Conservation (phyloP, 192 early-diverging fungal species). For the Jimgerdemannia lactiflua region DNA sequence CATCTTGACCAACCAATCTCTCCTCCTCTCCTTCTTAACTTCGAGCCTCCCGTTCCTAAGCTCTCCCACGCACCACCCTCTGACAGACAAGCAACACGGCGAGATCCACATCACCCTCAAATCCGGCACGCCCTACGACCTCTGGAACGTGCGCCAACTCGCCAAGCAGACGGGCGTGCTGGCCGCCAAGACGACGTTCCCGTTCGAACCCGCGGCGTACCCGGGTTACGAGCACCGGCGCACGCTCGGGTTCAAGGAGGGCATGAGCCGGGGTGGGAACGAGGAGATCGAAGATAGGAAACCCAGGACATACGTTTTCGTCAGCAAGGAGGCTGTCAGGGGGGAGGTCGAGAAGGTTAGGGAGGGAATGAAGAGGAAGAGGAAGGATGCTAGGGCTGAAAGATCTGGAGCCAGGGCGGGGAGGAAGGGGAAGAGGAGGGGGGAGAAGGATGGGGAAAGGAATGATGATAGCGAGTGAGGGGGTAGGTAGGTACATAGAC, state of each 20-base stretch:
- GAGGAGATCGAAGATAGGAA: constrained; percentile 69
- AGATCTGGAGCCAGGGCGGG: background rate
- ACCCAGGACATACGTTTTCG: constrained; percentile 73
- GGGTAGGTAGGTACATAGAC: too few relatives aligned
- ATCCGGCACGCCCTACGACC: constrained; percentile 79
- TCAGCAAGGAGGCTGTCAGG: constrained; percentile 44
- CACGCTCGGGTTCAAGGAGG: constrained; percentile 92
- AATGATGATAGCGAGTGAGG: background rate
- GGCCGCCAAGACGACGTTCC: constrained; percentile 43
- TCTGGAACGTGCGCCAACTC: constrained; percentile 80
- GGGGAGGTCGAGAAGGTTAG: constrained; percentile 32
- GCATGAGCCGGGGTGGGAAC: constrained; percentile 70
- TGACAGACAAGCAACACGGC: constrained; percentile 31
- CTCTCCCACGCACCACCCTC: constrained; percentile 12
- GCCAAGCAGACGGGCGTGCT: constrained; percentile 66
- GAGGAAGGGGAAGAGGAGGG: background rate
- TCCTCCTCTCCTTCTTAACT: constrained; percentile 62
- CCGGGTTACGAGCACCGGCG: constrained; percentile 91
- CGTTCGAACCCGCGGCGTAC: constrained; percentile 68
- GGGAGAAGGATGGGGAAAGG: background rate
- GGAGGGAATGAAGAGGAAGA: constrained; percentile 10
- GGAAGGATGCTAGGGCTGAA: background rate
- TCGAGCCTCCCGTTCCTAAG: constrained; percentile 54
- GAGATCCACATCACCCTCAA: constrained; percentile 89
- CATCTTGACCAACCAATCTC: constrained; percentile 72